Conservation (phyloP, 2,329 filamentous ascomycete species). For the Aspergillus fructus region DNA sequence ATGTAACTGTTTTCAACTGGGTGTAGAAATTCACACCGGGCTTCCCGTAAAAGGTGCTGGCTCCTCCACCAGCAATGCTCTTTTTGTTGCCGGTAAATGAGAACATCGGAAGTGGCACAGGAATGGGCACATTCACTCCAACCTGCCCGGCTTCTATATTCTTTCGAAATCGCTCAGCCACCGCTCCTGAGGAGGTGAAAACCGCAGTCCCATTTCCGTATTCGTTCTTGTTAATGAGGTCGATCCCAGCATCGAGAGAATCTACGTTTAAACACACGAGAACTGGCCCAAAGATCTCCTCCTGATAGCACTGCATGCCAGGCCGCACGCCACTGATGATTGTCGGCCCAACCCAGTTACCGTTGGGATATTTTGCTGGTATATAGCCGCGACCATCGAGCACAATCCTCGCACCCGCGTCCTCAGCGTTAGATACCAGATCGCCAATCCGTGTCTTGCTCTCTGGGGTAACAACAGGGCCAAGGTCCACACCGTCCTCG, state of each 20-base stretch:
- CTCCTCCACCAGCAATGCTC: slow-evolving; percentile 85
- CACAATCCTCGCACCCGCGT: slow-evolving; percentile 64
- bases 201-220: slow-evolving; percentile 69
- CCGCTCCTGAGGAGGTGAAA: slow-evolving; percentile 63
- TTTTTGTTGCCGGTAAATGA: slow-evolving; percentile 77
- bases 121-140: slow-evolving; percentile 67
- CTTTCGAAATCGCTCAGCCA: slow-evolving; percentile 62
- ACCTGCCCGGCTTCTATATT: slow-evolving; percentile 67
- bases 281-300: slow-evolving; percentile 68
- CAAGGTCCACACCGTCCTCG: slow-evolving; percentile 61
- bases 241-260: slow-evolving; percentile 62
- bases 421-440: slow-evolving; percentile 60
- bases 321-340: slow-evolving; percentile 65
- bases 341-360: slow-evolving; percentile 66
- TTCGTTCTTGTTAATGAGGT: slow-evolving; percentile 64
- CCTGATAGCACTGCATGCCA: slow-evolving; percentile 65
- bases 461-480: slow-evolving; percentile 63
- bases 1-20: slow-evolving; percentile 93
- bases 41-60: slow-evolving; percentile 92
- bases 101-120: slow-evolving; percentile 63
- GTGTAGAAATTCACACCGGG: slow-evolving; percentile 94
- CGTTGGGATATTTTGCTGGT: slow-evolving; percentile 63
- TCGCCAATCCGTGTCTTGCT: slow-evolving; percentile 64
- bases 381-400: slow-evolving; percentile 62
- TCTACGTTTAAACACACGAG: slow-evolving; percentile 61